Percentiles rank a stretch among this genome's conserved stretches.
phyloP scores from a whole-genome alignment of 345 rosid species.

The Psidium friedrichsthalianum region DNA sequence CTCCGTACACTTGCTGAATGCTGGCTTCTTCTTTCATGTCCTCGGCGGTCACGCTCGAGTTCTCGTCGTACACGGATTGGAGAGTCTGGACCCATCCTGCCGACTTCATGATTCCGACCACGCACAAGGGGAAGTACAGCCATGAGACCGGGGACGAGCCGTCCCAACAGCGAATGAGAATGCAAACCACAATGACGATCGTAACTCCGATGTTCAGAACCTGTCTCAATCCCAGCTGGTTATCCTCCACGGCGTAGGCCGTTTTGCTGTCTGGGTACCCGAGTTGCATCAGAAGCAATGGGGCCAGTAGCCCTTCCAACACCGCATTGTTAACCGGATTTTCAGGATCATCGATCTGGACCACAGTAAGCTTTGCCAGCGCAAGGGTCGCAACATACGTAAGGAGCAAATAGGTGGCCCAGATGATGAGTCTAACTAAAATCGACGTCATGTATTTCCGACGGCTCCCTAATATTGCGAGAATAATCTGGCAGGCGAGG shows the following conservation, averaged over 20 bases:
- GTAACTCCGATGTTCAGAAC: background rate
- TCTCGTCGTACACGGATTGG: background rate
- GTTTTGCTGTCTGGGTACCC: slow-evolving; percentile 8
- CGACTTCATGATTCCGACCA: background rate
- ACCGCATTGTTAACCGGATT: background rate
- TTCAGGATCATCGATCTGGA: background rate
- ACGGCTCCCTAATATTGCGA: background rate
- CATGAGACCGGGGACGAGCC: background rate
- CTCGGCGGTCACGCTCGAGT: background rate
- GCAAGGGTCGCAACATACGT: background rate
- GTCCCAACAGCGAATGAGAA: slow-evolving; percentile 3
- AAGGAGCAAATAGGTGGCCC: slow-evolving; percentile 8
- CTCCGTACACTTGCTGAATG: no score
- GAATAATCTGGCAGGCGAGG: background rate
- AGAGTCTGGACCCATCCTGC: background rate
- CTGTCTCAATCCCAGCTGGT: slow-evolving; percentile 3
- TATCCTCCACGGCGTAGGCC: slow-evolving; percentile 12
- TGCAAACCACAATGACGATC: background rate
- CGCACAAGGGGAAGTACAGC: slow-evolving; percentile 1
- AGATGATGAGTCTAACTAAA: background rate
- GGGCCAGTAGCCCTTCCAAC: slow-evolving; percentile 5
- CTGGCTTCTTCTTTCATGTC: background rate
- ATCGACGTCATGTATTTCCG: background rate
- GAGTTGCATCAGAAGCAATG: slow-evolving; percentile 6
- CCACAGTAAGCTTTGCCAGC: background rate